These are phyloP conservation scores for Dentipellis sp. DNA, from an alignment of 768 basidiomycete genomes.

Conservation along the genomic window DNA sequence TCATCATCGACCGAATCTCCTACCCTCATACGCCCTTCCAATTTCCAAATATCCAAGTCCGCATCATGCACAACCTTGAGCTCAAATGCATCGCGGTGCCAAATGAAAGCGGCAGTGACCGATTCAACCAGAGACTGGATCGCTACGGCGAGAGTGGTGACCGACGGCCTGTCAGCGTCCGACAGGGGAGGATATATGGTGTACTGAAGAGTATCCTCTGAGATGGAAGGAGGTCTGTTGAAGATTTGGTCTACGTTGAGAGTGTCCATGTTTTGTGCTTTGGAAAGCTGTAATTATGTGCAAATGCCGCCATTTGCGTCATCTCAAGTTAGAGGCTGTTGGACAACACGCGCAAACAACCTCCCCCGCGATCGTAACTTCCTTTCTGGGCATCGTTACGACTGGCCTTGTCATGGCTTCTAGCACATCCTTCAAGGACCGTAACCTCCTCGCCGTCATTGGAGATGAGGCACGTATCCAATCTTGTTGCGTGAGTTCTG, in stretches of 20 bases:
- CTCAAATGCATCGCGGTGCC: slow-evolving; percentile 82
- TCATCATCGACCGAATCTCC: slow-evolving; percentile 98
- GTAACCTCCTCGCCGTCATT: slow-evolving; percentile 88
- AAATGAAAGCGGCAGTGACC: slow-evolving; percentile 54
- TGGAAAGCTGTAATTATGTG: background rate
- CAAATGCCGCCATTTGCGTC: background rate
- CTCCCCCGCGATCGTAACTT: background rate
- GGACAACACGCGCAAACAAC: background rate
- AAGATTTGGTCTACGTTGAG: slow-evolving; percentile 40
- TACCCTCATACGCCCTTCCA: slow-evolving; percentile 83
- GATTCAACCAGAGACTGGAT: slow-evolving; percentile 48
- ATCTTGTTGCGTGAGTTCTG: slow-evolving; percentile 1
- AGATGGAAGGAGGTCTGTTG: slow-evolving; percentile 65
- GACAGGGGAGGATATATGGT: slow-evolving; percentile 52
- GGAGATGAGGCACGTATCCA: slow-evolving; percentile 79
- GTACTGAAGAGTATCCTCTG: slow-evolving; percentile 82
- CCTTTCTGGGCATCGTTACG: background rate
- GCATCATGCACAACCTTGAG: slow-evolving; percentile 51
- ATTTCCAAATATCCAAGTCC: slow-evolving; percentile 39
- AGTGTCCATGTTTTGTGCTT: background rate
- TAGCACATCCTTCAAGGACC: slow-evolving; percentile 58
- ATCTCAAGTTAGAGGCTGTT: background rate
- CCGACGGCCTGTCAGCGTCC: slow-evolving; percentile 48
- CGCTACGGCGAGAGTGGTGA: slow-evolving; percentile 57
- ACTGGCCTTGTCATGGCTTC: slow-evolving; percentile 32